A percentile compares a stretch with the other conserved stretches of the same genome.
These are phyloP conservation scores for Anisodus tanguticus DNA, from an alignment of 257 asterid species.

Conservation along the genomic window DNA sequence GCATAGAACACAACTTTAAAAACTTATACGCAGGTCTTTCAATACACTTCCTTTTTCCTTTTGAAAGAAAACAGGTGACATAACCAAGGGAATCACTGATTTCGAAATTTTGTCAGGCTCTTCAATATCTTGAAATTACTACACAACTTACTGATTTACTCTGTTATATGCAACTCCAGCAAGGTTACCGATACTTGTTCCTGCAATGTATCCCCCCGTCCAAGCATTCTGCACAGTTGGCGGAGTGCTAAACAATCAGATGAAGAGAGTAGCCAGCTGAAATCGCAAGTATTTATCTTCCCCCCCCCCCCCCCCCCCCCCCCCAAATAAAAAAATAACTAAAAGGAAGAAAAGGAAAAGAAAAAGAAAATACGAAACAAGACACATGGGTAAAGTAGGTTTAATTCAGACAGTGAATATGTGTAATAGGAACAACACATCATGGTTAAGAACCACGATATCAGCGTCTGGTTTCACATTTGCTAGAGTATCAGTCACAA, in stretches of 20 bases:
- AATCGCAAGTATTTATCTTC: background rate
- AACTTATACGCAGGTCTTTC: background rate
- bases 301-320: background rate
- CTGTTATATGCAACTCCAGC: constrained; percentile 17
- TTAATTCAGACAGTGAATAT: background rate
- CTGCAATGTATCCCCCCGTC: constrained; percentile 94
- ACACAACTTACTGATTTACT: background rate
- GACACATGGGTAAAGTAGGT: constrained; percentile 12
- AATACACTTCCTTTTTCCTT: background rate
- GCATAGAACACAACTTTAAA: background rate
- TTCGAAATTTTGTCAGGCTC: background rate
- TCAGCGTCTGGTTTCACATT: background rate
- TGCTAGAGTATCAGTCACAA: background rate
- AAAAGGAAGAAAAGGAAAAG: background rate
- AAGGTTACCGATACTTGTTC: constrained; percentile 69
- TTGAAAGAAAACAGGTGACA: background rate
- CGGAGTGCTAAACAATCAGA: constrained; percentile 24
- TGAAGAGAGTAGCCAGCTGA: constrained; percentile 18
- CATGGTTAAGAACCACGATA: background rate
- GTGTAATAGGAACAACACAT: background rate
- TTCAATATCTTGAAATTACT: constrained; percentile 20
- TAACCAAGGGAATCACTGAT: background rate
- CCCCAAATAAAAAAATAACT: background rate
- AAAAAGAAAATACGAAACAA: background rate
- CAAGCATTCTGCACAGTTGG: constrained; percentile 73